Base-by-base conservation (phyloP, 352 stramenopile species). In the Phytophthora pluvialis region DNA sequence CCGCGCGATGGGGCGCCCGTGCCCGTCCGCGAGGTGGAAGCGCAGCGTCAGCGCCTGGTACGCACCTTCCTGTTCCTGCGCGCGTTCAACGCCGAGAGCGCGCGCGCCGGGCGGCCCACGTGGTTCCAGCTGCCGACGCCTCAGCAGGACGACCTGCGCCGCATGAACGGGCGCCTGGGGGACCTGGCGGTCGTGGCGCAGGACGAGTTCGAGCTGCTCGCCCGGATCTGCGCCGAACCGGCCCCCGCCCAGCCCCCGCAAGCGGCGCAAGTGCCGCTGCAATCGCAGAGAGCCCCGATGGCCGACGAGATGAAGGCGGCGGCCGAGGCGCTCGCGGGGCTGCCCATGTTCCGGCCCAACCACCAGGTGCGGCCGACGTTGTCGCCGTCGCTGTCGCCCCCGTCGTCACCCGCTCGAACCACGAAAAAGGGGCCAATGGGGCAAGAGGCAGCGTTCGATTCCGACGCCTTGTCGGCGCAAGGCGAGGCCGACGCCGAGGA, bases 231-330 rank as follows among this genome's bases (percentile, higher is more conserved):
- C 13, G 55, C 71, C 12, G 51, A 60, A 38, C 12, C 21, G 10
- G 26, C 16, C 11, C 5, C 18, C 16, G 11, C 31, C 13, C n/a
- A 26, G 13, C n/a, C n/a, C n/a, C 11, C 7, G 2, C 31, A 47
- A 43, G 1, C 3, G 15, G 15, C 29, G n/a, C 51, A 16, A 40
- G n/a, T 43, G 21, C 32, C 40, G 6, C 0, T 15, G 16, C 44
- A 52, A 49, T 6, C 7, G 21, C 42, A 57, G 11, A 46, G 56
- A 18, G 48, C 31, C 6, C 58, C 49, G 6, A 62, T 73, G 59
- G 54, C 16, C 3, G 66, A 69, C n/a, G 72, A 80, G 39, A 75
- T 80, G 64, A 73, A 72, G 16, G 68, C 60, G 13, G 71, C 62
- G 6, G 72, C 72, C 1, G 72, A 80, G 38, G 68, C 72, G 6